A percentile compares a stretch with the other conserved stretches of the same genome.
Evolutionary conservation across 495 filamentous ascomycete species (phyloP).

Genomic region (Poronia punctata): DNA sequence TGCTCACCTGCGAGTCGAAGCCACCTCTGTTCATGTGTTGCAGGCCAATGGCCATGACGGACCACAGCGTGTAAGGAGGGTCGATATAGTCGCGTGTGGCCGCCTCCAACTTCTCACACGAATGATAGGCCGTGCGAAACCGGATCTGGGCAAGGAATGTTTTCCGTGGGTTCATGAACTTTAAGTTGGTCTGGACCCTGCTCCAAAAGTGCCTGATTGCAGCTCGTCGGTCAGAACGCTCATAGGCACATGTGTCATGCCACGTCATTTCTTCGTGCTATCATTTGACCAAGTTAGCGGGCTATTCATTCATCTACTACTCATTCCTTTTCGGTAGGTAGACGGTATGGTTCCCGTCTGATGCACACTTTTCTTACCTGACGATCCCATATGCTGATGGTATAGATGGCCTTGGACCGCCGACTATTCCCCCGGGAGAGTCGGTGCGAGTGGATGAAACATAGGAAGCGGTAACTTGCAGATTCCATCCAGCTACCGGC

Average conservation of each 20-base stretch:
- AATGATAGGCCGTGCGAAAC: conserved; percentile 15
- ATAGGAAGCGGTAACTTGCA: conserved; percentile 14
- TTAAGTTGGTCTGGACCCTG: background rate
- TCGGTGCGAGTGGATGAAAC: conserved; percentile 18
- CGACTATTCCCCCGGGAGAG: conserved; percentile 4
- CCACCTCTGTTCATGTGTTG: conserved; percentile 16
- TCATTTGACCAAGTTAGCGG: too few species aligned
- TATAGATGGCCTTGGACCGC: conserved; percentile 15
- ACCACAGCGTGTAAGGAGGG: conserved; percentile 13
- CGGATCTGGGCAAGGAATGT: too few species aligned
- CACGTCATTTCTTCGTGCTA: too few species aligned
- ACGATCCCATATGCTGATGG: conserved; percentile 18
- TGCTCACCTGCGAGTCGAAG: conserved; percentile 16
- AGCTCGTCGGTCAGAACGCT: conserved; percentile 2
- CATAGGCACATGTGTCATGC: conserved; percentile 14
- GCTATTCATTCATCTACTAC: too few species aligned
- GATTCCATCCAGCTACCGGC: too few species aligned
- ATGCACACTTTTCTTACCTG: conserved; percentile 5
- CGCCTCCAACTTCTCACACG: conserved; percentile 10
- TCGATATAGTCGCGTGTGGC: conserved; percentile 5
- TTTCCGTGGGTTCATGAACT: too few species aligned
- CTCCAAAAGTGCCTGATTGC: conserved; percentile 16
- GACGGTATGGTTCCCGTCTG: background rate
- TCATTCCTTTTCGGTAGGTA: conserved; percentile 4
- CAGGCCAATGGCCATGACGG: conserved; percentile 10